Conservation (phyloP, 2,329 filamentous ascomycete genomes). For the Dissoconium aciculare region DNA sequence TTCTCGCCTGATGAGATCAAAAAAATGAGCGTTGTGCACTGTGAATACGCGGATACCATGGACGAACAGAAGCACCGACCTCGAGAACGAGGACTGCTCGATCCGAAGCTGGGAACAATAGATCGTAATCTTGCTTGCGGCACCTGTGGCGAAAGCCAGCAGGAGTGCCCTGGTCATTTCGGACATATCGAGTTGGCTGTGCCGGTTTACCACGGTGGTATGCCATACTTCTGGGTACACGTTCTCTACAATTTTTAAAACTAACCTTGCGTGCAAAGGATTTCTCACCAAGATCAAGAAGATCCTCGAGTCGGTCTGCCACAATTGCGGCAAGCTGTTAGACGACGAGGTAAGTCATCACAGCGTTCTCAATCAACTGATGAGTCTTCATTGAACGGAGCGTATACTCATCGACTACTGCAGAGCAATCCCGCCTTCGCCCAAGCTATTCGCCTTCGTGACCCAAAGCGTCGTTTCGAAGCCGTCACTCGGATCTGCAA, state of each 20-base stretch:
- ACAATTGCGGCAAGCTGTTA: constrained; percentile 96
- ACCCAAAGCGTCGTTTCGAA: constrained; percentile 89
- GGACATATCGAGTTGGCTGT: constrained; percentile 96
- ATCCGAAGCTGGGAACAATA: constrained; percentile 89
- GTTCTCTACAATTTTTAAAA: constrained; percentile 2
- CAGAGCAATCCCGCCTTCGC: constrained; percentile 75
- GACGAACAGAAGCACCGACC: constrained; percentile 87
- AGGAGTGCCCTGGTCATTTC: constrained; percentile 93
- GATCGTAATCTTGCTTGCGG: constrained; percentile 91
- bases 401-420: constrained; percentile 27
- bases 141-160: constrained; percentile 90
- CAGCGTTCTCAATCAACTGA: too few species aligned
- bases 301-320: constrained; percentile 94
- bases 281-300: constrained; percentile 99
- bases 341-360: constrained; percentile 89
- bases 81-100: constrained; percentile 82
- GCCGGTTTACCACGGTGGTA: constrained; percentile 78
- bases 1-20: constrained; percentile 98
- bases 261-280: constrained; percentile 37
- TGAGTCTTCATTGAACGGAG: constrained; percentile 12
- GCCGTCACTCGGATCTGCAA: constrained; percentile 86
- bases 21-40: constrained; percentile 91
- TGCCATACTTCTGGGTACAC: constrained; percentile 12
- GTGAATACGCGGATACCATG: constrained; percentile 98
- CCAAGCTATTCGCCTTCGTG: constrained; percentile 67